phyloP scores from a whole-genome alignment of 2,329 filamentous ascomycete species.

The Neonectria magnoliae region DNA sequence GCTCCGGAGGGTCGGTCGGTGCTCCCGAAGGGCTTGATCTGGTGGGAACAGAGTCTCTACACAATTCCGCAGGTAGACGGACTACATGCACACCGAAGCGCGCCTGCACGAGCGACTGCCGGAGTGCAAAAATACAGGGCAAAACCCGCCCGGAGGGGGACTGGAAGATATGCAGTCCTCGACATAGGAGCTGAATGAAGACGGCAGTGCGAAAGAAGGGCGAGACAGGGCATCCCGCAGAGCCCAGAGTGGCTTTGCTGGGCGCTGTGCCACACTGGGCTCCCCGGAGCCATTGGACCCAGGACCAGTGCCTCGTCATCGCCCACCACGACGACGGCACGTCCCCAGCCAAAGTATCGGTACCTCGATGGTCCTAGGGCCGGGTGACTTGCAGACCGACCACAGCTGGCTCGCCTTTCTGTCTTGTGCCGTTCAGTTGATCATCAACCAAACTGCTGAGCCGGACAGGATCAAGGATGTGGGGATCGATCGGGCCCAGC shows the following conservation, averaged over 20 bases:
- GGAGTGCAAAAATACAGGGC: not conserved
- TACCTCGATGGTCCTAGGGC: slow-evolving; percentile 35
- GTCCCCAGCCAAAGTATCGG: slow-evolving; percentile 41
- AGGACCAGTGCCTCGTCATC: slow-evolving; percentile 54
- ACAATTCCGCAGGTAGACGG: slow-evolving; percentile 8
- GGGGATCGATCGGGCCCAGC: slow-evolving; percentile 11
- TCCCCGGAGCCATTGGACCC: slow-evolving; percentile 40
- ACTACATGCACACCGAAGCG: too few relatives aligned
- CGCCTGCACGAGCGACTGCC: not conserved
- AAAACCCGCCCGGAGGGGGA: not conserved
- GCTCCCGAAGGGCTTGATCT: not conserved
- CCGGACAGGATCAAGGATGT: not conserved
- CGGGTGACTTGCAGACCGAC: slow-evolving; percentile 38
- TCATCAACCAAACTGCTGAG: not conserved
- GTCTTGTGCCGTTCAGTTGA: slow-evolving; percentile 10
- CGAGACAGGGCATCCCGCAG: not conserved
- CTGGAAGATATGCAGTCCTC: not conserved
- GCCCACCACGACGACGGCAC: slow-evolving; percentile 41
- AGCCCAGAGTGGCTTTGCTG: slow-evolving; percentile 37
- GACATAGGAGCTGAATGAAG: not conserved
- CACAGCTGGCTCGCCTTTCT: slow-evolving; percentile 13
- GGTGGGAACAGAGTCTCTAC: not conserved
- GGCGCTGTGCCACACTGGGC: slow-evolving; percentile 40
- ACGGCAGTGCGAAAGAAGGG: slow-evolving; percentile 1
- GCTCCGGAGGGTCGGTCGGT: slow-evolving; percentile 1